phyloP scores from a whole-genome alignment of 2,329 filamentous ascomycete genomes.

The Pezicula rhizophila region DNA sequence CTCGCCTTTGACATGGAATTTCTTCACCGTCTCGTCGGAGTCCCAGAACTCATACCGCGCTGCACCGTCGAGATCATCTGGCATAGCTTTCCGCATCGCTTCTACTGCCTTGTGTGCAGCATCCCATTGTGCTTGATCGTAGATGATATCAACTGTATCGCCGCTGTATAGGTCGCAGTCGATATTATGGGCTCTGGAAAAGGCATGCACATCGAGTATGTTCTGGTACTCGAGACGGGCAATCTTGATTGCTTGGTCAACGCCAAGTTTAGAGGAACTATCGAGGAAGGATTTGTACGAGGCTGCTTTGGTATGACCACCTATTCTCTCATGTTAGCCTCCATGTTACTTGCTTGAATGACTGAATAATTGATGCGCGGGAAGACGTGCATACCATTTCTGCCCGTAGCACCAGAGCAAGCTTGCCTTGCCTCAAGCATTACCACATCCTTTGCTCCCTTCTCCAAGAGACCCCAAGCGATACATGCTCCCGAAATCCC shows the following conservation, averaged over 20 bases:
- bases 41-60: slow-evolving; percentile 39
- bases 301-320: slow-evolving; percentile 29
- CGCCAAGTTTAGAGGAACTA: slow-evolving; percentile 11
- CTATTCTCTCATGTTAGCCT: slow-evolving; percentile 2
- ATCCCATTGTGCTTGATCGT: slow-evolving; percentile 24
- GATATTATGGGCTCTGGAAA: slow-evolving; percentile 42
- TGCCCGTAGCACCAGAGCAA: slow-evolving; percentile 30
- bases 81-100: slow-evolving; percentile 39
- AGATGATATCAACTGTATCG: slow-evolving; percentile 31
- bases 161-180: slow-evolving; percentile 40
- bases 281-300: slow-evolving; percentile 23
- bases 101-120: slow-evolving; percentile 26
- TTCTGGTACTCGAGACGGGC: slow-evolving; percentile 46
- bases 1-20: slow-evolving; percentile 31
- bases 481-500: slow-evolving; percentile 18
- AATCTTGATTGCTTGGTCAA: slow-evolving; percentile 11
- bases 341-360: neutral
- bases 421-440: slow-evolving; percentile 31
- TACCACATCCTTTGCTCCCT: slow-evolving; percentile 17
- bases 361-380: neutral
- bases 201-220: slow-evolving; percentile 48
- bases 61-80: slow-evolving; percentile 33
- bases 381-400: slow-evolving; percentile 24
- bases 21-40: slow-evolving; percentile 34
- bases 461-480: slow-evolving; percentile 20